Conservation (phyloP, 441 rosid genomes). For the Aleurites moluccanus region DNA sequence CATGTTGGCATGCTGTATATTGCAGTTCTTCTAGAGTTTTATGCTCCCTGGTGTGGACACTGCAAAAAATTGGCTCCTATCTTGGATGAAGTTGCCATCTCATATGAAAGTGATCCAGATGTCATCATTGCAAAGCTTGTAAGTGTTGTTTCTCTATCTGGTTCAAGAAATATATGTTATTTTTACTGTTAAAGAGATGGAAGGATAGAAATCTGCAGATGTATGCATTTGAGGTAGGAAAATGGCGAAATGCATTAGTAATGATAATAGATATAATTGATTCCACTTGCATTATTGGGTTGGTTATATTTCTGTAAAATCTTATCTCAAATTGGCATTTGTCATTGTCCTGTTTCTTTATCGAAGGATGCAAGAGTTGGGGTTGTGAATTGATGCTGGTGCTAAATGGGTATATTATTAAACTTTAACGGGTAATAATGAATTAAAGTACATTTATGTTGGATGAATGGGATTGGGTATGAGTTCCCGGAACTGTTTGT, state of each 20-base stretch:
- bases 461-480: neutral
- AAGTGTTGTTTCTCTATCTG: constrained; percentile 32
- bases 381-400: too few relatives aligned
- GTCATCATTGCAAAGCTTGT: constrained; percentile 82
- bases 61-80: constrained; percentile 90
- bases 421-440: neutral
- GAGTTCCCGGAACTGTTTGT: too few relatives aligned
- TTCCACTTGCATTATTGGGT: neutral
- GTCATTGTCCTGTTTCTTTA: too few relatives aligned
- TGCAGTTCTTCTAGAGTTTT: constrained; percentile 90
- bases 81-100: constrained; percentile 87
- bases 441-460: neutral
- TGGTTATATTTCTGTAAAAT: too few relatives aligned
- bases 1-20: constrained; percentile 4
- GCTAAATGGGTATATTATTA: too few relatives aligned
- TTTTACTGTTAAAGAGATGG: neutral
- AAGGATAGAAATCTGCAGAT: neutral
- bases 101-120: constrained; percentile 54
- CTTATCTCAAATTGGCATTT: too few relatives aligned
- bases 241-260: neutral
- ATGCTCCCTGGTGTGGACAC: constrained; percentile 99
- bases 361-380: too few relatives aligned
- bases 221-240: neutral
- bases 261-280: neutral
- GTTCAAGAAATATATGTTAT: neutral